Evolutionary conservation across 2,329 filamentous ascomycete species (phyloP).

Genomic region (Clarireedia homoeocarpa): DNA sequence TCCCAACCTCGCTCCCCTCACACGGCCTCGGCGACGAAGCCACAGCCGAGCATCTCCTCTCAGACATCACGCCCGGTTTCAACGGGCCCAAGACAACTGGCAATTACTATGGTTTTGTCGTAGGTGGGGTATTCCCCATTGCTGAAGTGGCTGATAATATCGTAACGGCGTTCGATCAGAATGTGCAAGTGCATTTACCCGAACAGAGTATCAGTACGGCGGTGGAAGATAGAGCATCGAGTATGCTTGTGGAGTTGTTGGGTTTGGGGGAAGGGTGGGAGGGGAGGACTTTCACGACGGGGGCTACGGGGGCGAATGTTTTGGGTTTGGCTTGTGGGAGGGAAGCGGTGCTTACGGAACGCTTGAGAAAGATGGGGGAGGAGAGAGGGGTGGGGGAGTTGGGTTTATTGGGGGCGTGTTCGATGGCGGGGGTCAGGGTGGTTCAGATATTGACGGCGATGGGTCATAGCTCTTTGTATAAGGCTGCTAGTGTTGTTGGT

Average conservation of each 20-base stretch:
- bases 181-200: slow-evolving; percentile 74
- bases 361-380: slow-evolving; percentile 26
- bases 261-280: slow-evolving; percentile 53
- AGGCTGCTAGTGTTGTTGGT: slow-evolving; percentile 76
- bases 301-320: slow-evolving; percentile 57
- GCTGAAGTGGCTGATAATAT: slow-evolving; percentile 77
- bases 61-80: slow-evolving; percentile 36
- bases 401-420: slow-evolving; percentile 62
- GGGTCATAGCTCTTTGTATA: slow-evolving; percentile 75
- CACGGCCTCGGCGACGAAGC: slow-evolving; percentile 36
- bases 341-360: slow-evolving; percentile 49
- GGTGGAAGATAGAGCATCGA: slow-evolving; percentile 65
- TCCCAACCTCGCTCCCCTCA: slow-evolving; percentile 29
- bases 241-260: slow-evolving; percentile 62
- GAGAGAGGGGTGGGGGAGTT: slow-evolving; percentile 53
- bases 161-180: slow-evolving; percentile 76
- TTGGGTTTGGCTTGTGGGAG: slow-evolving; percentile 62
- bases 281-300: slow-evolving; percentile 76
- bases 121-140: slow-evolving; percentile 70
- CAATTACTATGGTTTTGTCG: slow-evolving; percentile 81
- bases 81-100: slow-evolving; percentile 27
- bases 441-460: slow-evolving; percentile 74
- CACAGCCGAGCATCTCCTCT: slow-evolving; percentile 35
- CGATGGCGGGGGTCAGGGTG: slow-evolving; percentile 52
- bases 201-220: slow-evolving; percentile 66